Evolutionary conservation across 2,329 filamentous ascomycete genomes (phyloP).

Genomic region (Aureobasidium leucospermi): DNA sequence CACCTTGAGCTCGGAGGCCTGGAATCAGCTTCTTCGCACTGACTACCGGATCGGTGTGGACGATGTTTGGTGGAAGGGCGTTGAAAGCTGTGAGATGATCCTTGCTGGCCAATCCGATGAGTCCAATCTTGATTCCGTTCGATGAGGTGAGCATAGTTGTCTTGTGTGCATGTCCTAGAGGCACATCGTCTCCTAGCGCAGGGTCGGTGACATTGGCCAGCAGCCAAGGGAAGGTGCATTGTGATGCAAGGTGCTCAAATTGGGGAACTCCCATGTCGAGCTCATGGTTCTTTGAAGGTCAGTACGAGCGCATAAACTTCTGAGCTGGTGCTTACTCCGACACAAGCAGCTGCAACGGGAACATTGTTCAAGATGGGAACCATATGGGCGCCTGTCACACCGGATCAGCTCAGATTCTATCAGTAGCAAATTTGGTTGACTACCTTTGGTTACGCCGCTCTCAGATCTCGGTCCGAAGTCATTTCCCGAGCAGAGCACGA

Average conservation of each 20-base stretch:
- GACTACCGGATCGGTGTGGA: slow-evolving; percentile 70
- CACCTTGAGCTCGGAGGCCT: slow-evolving; percentile 64
- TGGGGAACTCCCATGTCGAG: slow-evolving; percentile 85
- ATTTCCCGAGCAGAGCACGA: slow-evolving; percentile 86
- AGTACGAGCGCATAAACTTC: too few species aligned
- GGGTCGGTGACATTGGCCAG: slow-evolving; percentile 83
- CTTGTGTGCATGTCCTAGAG: slow-evolving; percentile 67
- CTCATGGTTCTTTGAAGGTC: slow-evolving; percentile 55
- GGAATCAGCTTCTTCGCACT: slow-evolving; percentile 72
- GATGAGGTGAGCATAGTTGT: slow-evolving; percentile 72
- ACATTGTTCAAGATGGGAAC: slow-evolving; percentile 73
- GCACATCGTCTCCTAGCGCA: slow-evolving; percentile 64
- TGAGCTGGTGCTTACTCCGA: slow-evolving; percentile 36
- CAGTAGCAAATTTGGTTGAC: background rate
- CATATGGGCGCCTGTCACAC: slow-evolving; percentile 64
- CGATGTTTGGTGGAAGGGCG: slow-evolving; percentile 69
- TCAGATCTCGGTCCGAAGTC: slow-evolving; percentile 88
- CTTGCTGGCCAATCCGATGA: slow-evolving; percentile 78
- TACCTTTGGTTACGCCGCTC: slow-evolving; percentile 80
- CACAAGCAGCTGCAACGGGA: slow-evolving; percentile 70
- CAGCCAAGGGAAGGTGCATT: slow-evolving; percentile 84
- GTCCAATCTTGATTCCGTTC: slow-evolving; percentile 77
- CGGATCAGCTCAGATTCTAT: background rate
- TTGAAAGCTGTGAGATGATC: slow-evolving; percentile 92
- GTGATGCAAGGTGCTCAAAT: slow-evolving; percentile 62